These are phyloP conservation scores for Venturiaceae sp. DNA, from an alignment of 2,329 filamentous ascomycete species.

Conservation along the genomic window DNA sequence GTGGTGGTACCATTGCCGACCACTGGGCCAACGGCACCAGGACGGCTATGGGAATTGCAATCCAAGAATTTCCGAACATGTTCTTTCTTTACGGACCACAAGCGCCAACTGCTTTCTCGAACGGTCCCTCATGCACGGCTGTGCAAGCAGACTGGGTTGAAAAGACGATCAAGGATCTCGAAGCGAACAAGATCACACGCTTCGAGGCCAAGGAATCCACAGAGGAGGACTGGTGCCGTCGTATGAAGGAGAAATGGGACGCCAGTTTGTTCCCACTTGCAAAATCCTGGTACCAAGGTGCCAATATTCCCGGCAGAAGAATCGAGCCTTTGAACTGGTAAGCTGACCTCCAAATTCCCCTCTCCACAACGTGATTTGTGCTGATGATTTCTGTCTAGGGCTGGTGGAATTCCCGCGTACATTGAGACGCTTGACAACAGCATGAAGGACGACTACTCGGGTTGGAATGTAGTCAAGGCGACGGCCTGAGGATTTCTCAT, in stretches of 20 bases:
- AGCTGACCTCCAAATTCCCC: background rate
- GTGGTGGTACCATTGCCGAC: conserved; percentile 5
- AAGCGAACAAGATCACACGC: conserved; percentile 35
- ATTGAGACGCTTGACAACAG: conserved; percentile 2
- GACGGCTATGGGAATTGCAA: conserved; percentile 6
- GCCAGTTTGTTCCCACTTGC: background rate
- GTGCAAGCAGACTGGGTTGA: conserved; percentile 48
- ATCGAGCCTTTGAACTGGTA: conserved; percentile 28
- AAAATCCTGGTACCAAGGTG: background rate
- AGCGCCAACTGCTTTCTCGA: conserved; percentile 26
- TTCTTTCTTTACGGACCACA: conserved; percentile 33
- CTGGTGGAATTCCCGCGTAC: conserved; percentile 5
- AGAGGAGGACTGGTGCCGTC: background rate
- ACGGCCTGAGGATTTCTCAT: background rate
- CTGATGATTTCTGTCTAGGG: background rate
- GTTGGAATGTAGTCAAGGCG: conserved; percentile 3
- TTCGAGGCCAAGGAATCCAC: conserved; percentile 28
- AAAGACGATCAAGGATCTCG: conserved; percentile 40
- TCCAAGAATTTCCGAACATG: conserved; percentile 10
- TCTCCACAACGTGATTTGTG: background rate
- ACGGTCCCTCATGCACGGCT: conserved; percentile 46
- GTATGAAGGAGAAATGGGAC: background rate
- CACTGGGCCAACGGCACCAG: conserved; percentile 7
- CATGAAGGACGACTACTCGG: conserved; percentile 3
- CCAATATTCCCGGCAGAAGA: background rate